These are phyloP conservation scores for Russula dissimulans DNA, from an alignment of 768 basidiomycete species.

Conservation along the genomic window DNA sequence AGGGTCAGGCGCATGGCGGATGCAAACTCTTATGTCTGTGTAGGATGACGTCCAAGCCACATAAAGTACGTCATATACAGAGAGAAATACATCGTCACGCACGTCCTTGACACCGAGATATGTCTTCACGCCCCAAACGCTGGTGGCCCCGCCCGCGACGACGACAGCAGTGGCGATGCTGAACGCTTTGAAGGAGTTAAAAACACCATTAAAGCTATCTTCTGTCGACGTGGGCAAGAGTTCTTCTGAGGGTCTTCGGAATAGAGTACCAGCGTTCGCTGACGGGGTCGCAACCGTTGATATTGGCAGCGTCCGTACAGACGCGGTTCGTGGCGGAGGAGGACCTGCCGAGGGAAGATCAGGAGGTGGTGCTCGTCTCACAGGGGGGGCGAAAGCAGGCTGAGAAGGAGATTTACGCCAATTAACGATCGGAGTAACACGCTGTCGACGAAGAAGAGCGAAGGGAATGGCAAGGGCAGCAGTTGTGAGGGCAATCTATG, in stretches of 20 bases:
- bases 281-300: background rate
- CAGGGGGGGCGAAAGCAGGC: constrained; percentile 19
- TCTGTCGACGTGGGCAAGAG: background rate
- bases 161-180: constrained; percentile 57
- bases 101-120: constrained; percentile 50
- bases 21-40: constrained; percentile 55
- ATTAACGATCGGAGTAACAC: background rate
- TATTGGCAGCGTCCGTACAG: background rate
- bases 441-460: constrained; percentile 25
- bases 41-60: too few relatives aligned
- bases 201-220: constrained; percentile 39
- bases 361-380: constrained; percentile 1
- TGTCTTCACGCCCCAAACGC: constrained; percentile 42
- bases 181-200: constrained; percentile 56
- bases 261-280: background rate
- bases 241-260: background rate
- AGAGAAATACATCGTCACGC: constrained; percentile 22
- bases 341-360: background rate
- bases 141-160: constrained; percentile 34
- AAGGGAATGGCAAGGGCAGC: constrained; percentile 26
- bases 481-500: constrained; percentile 27
- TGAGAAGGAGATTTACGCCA: constrained; percentile 16
- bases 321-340: background rate
- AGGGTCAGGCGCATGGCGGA: constrained; percentile 44
- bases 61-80: background rate